Conservation (phyloP, 1,139 yeast genomes). For the Suhomyces maxii region DNA sequence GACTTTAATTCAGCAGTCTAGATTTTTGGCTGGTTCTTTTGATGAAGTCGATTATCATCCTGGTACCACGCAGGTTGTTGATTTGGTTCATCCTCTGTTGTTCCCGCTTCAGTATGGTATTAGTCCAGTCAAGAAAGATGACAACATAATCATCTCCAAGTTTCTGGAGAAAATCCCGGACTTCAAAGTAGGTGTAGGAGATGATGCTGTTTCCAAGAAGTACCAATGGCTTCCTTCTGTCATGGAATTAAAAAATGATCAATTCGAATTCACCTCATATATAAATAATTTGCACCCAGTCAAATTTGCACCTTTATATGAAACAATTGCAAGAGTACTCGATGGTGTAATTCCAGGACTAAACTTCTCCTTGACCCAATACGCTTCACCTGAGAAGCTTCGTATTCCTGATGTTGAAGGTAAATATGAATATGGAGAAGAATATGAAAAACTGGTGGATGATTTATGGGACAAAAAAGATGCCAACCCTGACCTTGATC, state of each 20-base stretch:
- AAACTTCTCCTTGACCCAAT: constrained; percentile 27
- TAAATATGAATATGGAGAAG: too few relatives aligned
- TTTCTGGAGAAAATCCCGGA: too few relatives aligned
- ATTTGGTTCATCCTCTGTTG: constrained; percentile 46
- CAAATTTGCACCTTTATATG: constrained; percentile 24
- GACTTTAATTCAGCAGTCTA: constrained; percentile 13
- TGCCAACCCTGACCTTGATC: too few relatives aligned
- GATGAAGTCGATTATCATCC: constrained; percentile 39
- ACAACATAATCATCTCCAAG: not conserved
- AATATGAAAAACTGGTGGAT: too few relatives aligned
- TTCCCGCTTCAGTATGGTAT: constrained; percentile 38
- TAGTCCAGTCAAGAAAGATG: constrained; percentile 23
- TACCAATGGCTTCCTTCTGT: too few relatives aligned
- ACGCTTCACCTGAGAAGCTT: constrained; percentile 10
- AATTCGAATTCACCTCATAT: constrained; percentile 29
- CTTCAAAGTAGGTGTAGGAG: too few relatives aligned
- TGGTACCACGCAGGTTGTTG: constrained; percentile 35
- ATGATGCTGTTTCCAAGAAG: too few relatives aligned
- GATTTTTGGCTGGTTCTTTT: constrained; percentile 16
- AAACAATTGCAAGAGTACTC: constrained; percentile 30
- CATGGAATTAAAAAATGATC: too few relatives aligned
- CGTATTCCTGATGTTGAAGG: too few relatives aligned
- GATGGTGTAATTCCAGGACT: constrained; percentile 31
- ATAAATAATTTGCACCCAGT: constrained; percentile 43
- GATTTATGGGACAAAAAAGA: too few relatives aligned